A percentile compares a stretch with the other conserved stretches of the same genome.
phyloP scores from a whole-genome alignment of 192 early-diverging fungal genomes.

The Borealophlyctis nickersoniae region DNA sequence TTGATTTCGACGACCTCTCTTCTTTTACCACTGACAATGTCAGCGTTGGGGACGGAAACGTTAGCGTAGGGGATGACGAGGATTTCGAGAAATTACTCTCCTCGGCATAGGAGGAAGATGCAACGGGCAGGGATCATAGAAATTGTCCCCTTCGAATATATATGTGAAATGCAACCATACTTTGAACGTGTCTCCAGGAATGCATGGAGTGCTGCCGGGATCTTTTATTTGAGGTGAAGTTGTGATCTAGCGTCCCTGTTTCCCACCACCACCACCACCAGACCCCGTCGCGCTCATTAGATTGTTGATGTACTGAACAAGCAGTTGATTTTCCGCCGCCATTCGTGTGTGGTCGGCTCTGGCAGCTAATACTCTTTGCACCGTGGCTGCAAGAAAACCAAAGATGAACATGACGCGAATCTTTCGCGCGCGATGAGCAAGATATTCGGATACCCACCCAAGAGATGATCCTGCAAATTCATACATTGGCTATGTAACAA shows the following conservation, averaged over 20 bases:
- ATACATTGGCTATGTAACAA: not conserved
- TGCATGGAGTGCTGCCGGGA: no score
- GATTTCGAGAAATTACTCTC: constrained; percentile 21
- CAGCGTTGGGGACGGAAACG: not conserved
- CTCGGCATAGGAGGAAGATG: no score
- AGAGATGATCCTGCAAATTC: not conserved
- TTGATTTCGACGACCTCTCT: constrained; percentile 52
- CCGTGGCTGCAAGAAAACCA: constrained; percentile 13
- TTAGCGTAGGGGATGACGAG: constrained; percentile 7
- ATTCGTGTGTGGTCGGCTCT: constrained; percentile 23
- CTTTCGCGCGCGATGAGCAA: not conserved
- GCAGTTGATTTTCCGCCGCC: constrained; percentile 34
- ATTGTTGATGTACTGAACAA: constrained; percentile 52
- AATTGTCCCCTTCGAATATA: no score
- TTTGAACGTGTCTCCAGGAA: no score
- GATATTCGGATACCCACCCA: not conserved
- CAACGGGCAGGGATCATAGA: no score
- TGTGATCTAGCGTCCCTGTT: no score
- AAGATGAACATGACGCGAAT: not conserved
- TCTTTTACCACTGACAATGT: constrained; percentile 15
- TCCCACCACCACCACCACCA: no score
- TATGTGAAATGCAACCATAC: no score
- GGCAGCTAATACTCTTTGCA: constrained; percentile 34
- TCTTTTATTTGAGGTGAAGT: no score
- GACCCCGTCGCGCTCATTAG: constrained; percentile 37